Conservation (phyloP, 768 basidiomycete genomes). For the Mycena metata region DNA sequence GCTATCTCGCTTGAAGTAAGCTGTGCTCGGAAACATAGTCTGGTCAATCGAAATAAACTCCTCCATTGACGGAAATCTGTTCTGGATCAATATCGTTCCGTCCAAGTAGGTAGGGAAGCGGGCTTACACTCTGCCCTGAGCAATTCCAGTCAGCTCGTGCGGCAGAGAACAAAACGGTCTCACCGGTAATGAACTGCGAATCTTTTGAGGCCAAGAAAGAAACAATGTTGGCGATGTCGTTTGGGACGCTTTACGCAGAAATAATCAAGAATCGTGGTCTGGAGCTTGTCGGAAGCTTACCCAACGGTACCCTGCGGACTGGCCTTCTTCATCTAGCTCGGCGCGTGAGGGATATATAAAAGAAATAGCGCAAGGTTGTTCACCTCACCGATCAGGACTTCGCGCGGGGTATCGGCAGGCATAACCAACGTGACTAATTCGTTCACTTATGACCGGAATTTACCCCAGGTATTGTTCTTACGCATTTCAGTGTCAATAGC, state of each 20-base stretch:
- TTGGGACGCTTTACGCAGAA: background rate
- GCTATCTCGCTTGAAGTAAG: no score
- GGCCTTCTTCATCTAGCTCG: background rate
- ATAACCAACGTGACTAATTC: background rate
- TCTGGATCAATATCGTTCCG: no score
- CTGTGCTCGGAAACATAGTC: background rate
- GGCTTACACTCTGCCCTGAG: conserved; percentile 10
- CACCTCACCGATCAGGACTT: no score
- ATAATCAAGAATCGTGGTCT: background rate
- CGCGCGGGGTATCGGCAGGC: no score
- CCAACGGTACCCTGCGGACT: background rate
- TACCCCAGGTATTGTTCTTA: background rate
- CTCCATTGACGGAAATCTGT: conserved; percentile 20
- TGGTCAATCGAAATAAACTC: conserved; percentile 14
- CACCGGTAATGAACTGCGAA: conserved; percentile 41
- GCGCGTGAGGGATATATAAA: background rate
- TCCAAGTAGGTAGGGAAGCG: no score
- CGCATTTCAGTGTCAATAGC: conserved; percentile 36
- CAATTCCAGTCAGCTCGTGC: background rate
- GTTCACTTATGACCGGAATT: background rate
- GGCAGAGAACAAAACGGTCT: background rate
- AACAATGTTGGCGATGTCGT: conserved; percentile 44
- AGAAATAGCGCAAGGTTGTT: no score
- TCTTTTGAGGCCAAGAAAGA: conserved; percentile 50
- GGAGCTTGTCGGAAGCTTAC: no score